phyloP scores from a whole-genome alignment of 352 stramenopile genomes.

The Globisporangium mamillatum region DNA sequence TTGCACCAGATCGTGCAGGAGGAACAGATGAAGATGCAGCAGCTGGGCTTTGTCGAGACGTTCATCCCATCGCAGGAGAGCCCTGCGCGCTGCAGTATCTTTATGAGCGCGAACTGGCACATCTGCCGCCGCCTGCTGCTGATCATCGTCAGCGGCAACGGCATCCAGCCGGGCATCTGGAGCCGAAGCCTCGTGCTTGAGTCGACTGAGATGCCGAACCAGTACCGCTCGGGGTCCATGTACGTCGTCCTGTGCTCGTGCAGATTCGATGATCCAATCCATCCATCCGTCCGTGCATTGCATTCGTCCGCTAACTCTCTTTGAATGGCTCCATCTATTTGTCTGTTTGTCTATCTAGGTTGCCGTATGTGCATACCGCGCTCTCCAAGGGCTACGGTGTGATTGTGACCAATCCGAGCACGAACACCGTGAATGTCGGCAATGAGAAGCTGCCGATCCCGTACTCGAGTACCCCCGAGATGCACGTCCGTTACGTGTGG shows the following conservation, averaged over 20 bases:
- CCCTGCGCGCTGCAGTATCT: slow-evolving; percentile 69
- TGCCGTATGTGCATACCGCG: slow-evolving; percentile 77
- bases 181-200: slow-evolving; percentile 81
- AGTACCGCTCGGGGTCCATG: slow-evolving; percentile 84
- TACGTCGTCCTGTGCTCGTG: slow-evolving; percentile 9
- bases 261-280: neutral
- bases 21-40: slow-evolving; percentile 84
- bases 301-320: neutral
- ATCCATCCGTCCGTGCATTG: neutral
- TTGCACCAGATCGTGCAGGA: slow-evolving; percentile 83
- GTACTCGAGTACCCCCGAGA: slow-evolving; percentile 69
- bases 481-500: slow-evolving; percentile 82
- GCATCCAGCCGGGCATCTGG: slow-evolving; percentile 85
- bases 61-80: slow-evolving; percentile 72
- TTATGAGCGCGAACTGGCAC: slow-evolving; percentile 84
- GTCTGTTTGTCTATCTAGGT: slow-evolving; percentile 17
- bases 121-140: slow-evolving; percentile 70
- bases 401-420: slow-evolving; percentile 79
- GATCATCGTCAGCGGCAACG: slow-evolving; percentile 79
- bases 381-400: slow-evolving; percentile 79
- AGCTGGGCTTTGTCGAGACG: slow-evolving; percentile 80
- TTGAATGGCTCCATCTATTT: neutral
- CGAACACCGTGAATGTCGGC: slow-evolving; percentile 68
- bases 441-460: slow-evolving; percentile 76
- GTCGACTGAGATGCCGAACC: slow-evolving; percentile 56